A percentile compares a stretch with the other conserved stretches of the same genome.
Conservation (phyloP, 2,329 filamentous ascomycete genomes). For the Alternaria arbusti region DNA sequence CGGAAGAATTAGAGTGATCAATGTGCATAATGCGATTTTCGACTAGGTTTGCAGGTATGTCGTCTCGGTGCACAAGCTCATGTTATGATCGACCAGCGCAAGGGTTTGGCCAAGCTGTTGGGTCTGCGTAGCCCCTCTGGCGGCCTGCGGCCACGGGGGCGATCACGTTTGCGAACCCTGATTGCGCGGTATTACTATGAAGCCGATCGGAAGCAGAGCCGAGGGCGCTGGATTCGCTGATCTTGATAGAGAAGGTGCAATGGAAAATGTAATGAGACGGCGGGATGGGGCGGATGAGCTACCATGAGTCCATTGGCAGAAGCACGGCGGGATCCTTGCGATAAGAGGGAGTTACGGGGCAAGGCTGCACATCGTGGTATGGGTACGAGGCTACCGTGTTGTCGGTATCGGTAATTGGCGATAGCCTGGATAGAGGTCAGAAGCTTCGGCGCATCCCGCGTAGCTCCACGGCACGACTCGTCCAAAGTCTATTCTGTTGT, state of each 20-base stretch:
- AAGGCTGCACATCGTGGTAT: conserved; percentile 17
- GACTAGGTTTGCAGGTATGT: neutral
- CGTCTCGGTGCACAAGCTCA: neutral
- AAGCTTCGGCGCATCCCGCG: conserved; percentile 5
- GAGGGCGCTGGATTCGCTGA: neutral
- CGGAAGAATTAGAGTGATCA: neutral
- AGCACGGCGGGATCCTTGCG: neutral
- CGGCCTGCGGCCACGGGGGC: neutral
- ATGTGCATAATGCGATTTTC: neutral
- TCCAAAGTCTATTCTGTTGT: neutral
- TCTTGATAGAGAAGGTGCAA: neutral
- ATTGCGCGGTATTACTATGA: neutral
- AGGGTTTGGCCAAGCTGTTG: neutral
- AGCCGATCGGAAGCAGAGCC: neutral
- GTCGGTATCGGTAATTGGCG: conserved; percentile 15
- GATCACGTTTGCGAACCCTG: neutral
- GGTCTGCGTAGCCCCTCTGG: neutral
- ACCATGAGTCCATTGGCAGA: neutral
- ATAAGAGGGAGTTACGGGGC: conserved; percentile 4
- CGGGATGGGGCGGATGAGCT: neutral
- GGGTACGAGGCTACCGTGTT: conserved; percentile 14
- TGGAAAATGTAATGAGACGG: neutral
- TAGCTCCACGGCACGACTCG: neutral
- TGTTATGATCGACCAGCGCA: neutral
- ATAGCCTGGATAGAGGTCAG: neutral